Percentiles rank a stretch among this genome's conserved stretches.
phyloP scores from a whole-genome alignment of 441 rosid species.

The Gossypium armourianum region DNA sequence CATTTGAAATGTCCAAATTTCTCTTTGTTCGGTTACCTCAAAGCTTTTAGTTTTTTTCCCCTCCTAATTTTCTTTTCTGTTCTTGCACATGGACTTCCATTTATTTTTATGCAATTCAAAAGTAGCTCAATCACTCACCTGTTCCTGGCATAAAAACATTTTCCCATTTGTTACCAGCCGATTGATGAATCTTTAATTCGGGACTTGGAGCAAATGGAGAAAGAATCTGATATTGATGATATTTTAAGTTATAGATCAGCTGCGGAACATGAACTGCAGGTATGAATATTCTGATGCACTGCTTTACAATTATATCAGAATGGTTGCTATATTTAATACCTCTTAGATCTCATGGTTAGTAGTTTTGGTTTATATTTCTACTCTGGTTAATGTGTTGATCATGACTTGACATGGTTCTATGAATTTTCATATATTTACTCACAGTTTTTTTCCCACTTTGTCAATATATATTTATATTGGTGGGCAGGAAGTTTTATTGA shows the following conservation, averaged over 20 bases:
- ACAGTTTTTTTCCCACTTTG: conserved; percentile 5
- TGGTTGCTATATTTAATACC: conserved; percentile 9
- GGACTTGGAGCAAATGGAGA: conserved; percentile 87
- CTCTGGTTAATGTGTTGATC: conserved; percentile 6
- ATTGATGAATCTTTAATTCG: conserved; percentile 50
- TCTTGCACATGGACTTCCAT: not conserved
- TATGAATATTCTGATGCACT: conserved; percentile 26
- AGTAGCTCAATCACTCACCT: conserved; percentile 8
- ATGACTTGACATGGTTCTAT: conserved; percentile 8
- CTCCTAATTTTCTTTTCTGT: not conserved
- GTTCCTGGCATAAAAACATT: not conserved
- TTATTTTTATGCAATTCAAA: not conserved
- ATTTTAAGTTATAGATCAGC: conserved; percentile 71
- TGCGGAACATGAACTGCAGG: conserved; percentile 85
- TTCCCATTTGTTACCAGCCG: conserved; percentile 32
- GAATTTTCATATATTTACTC: not conserved
- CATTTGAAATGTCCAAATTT: not conserved
- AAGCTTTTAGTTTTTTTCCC: not conserved
- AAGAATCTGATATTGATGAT: conserved; percentile 70
- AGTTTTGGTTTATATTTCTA: not conserved
- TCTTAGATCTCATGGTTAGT: conserved; percentile 6
- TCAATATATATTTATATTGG: conserved; percentile 12
- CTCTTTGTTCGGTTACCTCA: not conserved
- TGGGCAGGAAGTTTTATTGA: conserved; percentile 46
- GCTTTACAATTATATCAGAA: conserved; percentile 2